Evolutionary conservation across 805 yeast genomes (phyloP), one percentile per base, ranked within the genome.

Genomic region (Yamadazyma insecticola): DNA sequence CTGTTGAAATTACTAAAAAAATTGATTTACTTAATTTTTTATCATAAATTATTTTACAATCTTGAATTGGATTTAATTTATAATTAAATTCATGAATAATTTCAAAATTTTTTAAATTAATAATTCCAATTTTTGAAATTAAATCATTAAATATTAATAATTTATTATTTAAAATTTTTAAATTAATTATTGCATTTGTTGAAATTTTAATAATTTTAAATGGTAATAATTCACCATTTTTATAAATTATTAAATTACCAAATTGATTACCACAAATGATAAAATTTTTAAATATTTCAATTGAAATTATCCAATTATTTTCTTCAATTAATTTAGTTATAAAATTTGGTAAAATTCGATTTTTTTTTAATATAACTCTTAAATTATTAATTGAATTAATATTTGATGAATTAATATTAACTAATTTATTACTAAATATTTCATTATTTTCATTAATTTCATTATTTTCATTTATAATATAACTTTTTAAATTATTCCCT

Each of bases 181-280:
- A 24, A 13, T 41, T 41, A 8, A 32, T 32, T 9, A 59, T 51
- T 9, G 60, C 50, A 27, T 53, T 51, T 19, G 40, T 49, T 0
- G 62, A 54, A 15, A 55, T 34, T 13, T 45, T 41, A 12, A 43
- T n/a, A 2, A 28, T 28, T 15, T 33, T 39, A 3, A 40, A 13
- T 1, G 51, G 53, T 12, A 39, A 26, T 4, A 3, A 20, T 23
- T 37, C 37, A 8, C 22, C 16, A 2, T 37, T 29, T 18, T 50
- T 37, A 29, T 51, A 55, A 7, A 53, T 30, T 23, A 48, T 14
- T 16, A 59, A 26, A 15, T 41, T 39, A 12, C 66, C 66, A 41
- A 54, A 54, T 32, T 58, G 61, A 3, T 55, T 48, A 3, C 64
- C 66, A 34, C 57, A 49, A 12, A 49, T 40, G 9, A 58, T 33